Percentiles rank a stretch among this genome's conserved stretches.
These are phyloP conservation scores for Acorus gramineus DNA, from an alignment of 106 monocot genomes.

Conservation along the genomic window DNA sequence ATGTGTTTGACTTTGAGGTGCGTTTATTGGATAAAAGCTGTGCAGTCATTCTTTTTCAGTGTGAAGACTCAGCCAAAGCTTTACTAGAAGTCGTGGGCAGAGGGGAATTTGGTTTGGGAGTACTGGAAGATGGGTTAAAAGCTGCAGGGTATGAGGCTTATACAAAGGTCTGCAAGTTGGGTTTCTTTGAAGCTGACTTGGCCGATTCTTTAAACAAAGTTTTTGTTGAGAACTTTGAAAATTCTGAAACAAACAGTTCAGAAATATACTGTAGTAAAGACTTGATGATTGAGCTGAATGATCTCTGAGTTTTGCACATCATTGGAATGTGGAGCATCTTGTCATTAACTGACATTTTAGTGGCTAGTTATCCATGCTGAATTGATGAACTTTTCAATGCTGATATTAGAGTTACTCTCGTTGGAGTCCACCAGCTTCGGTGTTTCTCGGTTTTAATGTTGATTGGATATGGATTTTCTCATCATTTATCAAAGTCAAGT, in stretches of 20 bases:
- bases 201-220: conserved; percentile 57
- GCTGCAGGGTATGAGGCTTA: conserved; percentile 57
- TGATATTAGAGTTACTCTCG: too few relatives aligned
- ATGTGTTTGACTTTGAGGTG: conserved; percentile 59
- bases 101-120: conserved; percentile 13
- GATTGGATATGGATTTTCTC: too few relatives aligned
- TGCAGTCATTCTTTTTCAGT: conserved; percentile 40
- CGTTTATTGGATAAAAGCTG: conserved; percentile 43
- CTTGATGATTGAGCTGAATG: conserved; percentile 38
- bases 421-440: too few relatives aligned
- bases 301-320: conserved; percentile 13
- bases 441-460: too few relatives aligned
- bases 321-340: too few relatives aligned
- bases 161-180: conserved; percentile 45
- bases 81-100: conserved; percentile 41
- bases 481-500: too few relatives aligned
- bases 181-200: conserved; percentile 49
- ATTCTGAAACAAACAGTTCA: conserved; percentile 7
- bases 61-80: conserved; percentile 14
- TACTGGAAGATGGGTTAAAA: conserved; percentile 43
- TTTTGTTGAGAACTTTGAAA: conserved; percentile 5
- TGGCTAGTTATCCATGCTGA: too few relatives aligned
- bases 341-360: too few relatives aligned
- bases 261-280: conserved; percentile 49
- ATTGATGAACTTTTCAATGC: too few relatives aligned